A percentile compares a stretch with the other conserved stretches of the same genome.
Conservation (phyloP, 1,139 yeast species). For the Saccharomycopsis hybrid region DNA sequence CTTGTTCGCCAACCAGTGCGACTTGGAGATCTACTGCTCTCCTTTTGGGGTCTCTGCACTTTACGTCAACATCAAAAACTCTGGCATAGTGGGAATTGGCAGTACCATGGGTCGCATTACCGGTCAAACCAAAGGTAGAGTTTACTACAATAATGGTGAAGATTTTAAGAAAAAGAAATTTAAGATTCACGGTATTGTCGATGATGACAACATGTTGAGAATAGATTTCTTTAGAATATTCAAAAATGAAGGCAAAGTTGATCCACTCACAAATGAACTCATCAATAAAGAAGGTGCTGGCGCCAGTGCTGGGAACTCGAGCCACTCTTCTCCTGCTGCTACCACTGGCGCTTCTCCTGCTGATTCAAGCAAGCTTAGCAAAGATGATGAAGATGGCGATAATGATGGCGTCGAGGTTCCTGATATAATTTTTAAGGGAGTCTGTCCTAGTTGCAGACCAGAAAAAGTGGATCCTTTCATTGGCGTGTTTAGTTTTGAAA, state of each 20-base stretch:
- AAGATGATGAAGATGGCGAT: conserved; percentile 1
- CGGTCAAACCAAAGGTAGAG: conserved; percentile 44
- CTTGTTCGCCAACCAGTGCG: conserved; percentile 47
- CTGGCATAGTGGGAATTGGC: conserved; percentile 50
- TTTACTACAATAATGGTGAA: conserved; percentile 45
- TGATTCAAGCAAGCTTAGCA: neutral
- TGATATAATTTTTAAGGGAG: conserved; percentile 43
- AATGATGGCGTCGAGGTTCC: conserved; percentile 33
- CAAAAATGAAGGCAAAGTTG: conserved; percentile 21
- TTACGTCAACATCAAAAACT: conserved; percentile 46
- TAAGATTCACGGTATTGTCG: conserved; percentile 46
- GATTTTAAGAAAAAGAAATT: conserved; percentile 45
- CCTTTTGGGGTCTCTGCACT: conserved; percentile 55
- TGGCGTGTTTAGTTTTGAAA: conserved; percentile 50
- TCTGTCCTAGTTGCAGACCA: conserved; percentile 50
- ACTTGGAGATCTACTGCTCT: conserved; percentile 50
- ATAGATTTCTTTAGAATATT: conserved; percentile 49
- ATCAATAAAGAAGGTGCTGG: conserved; percentile 1
- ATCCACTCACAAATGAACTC: conserved; percentile 13
- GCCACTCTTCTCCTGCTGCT: neutral
- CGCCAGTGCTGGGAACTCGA: neutral
- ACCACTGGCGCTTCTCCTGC: neutral
- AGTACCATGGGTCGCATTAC: conserved; percentile 53
- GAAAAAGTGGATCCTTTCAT: conserved; percentile 50
- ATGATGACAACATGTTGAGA: conserved; percentile 42